These are phyloP conservation scores for Thelonectria discophora DNA, from an alignment of 2,329 filamentous ascomycete species.

Conservation along the genomic window DNA sequence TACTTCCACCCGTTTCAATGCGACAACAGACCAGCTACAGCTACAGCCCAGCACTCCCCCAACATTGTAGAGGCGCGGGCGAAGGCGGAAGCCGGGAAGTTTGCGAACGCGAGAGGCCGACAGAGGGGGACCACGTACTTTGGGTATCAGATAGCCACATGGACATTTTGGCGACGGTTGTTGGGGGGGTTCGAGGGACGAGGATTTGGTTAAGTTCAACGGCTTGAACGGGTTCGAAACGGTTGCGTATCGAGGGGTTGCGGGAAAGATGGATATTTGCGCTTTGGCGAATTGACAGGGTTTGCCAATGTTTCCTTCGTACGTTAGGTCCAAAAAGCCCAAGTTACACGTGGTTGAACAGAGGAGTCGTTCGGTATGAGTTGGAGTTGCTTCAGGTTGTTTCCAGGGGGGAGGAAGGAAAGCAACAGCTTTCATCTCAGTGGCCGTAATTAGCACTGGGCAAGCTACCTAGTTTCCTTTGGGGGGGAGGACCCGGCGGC, in stretches of 20 bases:
- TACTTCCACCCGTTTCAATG: neutral
- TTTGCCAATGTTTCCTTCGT: slow-evolving; percentile 16
- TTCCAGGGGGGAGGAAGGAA: slow-evolving; percentile 6
- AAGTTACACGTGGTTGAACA: slow-evolving; percentile 20
- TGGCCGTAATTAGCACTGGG: no score
- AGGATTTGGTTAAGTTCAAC: neutral
- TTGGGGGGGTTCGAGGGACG: neutral
- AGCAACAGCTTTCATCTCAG: no score
- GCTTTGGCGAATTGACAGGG: slow-evolving; percentile 7
- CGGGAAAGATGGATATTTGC: neutral
- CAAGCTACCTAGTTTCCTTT: neutral
- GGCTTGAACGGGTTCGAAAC: neutral
- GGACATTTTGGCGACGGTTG: slow-evolving; percentile 58
- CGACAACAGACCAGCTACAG: neutral
- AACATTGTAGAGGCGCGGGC: neutral
- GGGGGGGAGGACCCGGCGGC: no score
- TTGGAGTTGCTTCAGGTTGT: neutral
- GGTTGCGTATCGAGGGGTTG: neutral
- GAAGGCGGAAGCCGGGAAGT: slow-evolving; percentile 1
- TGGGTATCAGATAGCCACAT: slow-evolving; percentile 98
- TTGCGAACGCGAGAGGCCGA: slow-evolving; percentile 15
- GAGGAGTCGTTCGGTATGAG: neutral
- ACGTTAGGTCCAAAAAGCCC: neutral
- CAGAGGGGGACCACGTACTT: slow-evolving; percentile 72
- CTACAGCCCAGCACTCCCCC: neutral